Evolutionary conservation across 2,329 filamentous ascomycete species (phyloP).

Genomic region (Amphichorda felina): DNA sequence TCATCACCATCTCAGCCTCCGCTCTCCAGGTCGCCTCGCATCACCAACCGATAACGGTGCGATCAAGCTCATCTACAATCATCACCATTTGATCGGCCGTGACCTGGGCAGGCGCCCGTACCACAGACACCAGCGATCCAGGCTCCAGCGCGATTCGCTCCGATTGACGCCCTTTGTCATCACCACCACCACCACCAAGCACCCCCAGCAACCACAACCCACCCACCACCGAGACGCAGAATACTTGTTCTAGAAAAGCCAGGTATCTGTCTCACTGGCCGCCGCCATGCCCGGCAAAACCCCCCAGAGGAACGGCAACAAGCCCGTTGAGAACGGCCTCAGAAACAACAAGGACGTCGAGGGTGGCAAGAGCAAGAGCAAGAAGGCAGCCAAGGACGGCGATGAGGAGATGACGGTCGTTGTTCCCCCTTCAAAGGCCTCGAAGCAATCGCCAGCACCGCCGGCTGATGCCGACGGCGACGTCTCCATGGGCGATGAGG

Average conservation of each 20-base stretch:
- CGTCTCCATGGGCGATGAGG: conserved; percentile 55
- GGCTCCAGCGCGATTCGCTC: background rate
- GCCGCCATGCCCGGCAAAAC: conserved; percentile 59
- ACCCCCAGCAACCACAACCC: background rate
- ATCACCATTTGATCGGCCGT: background rate
- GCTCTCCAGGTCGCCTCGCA: background rate
- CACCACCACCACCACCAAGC: conserved; percentile 2
- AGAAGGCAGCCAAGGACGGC: conserved; percentile 52
- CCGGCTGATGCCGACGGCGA: conserved; percentile 55
- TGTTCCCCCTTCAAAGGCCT: conserved; percentile 63
- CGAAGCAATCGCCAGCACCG: conserved; percentile 43
- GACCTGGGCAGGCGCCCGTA: background rate
- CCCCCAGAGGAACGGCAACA: conserved; percentile 58
- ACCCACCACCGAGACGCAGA: too few relatives aligned
- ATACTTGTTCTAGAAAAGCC: too few relatives aligned
- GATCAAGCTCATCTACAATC: background rate
- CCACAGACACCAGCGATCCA: background rate
- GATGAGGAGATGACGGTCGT: conserved; percentile 76
- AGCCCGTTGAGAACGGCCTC: conserved; percentile 57
- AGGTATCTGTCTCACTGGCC: conserved; percentile 4
- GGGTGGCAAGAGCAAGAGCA: conserved; percentile 52
- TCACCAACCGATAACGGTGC: background rate
- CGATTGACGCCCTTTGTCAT: conserved; percentile 10
- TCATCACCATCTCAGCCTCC: conserved; percentile 1
- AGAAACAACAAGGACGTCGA: conserved; percentile 56